Percentiles rank a stretch among this genome's conserved stretches.
phyloP scores from a whole-genome alignment of 768 basidiomycete genomes.

The Phaffia australis region DNA sequence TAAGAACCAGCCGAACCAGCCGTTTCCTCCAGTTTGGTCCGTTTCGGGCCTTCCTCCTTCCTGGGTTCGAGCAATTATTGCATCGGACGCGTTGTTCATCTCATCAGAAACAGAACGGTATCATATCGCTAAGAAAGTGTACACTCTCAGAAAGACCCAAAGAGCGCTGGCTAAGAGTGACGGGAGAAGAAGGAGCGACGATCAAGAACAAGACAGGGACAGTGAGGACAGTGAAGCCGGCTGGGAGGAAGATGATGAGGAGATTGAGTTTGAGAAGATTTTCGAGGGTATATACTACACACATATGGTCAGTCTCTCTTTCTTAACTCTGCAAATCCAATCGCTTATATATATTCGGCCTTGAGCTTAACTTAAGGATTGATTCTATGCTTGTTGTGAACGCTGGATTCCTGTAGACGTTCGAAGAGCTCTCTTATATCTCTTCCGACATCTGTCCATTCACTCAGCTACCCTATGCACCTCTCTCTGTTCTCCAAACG shows the following conservation, averaged over 20 bases:
- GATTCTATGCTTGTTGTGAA: not conserved
- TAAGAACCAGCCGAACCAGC: not conserved
- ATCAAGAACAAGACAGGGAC: constrained; percentile 26
- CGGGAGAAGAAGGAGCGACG: constrained; percentile 14
- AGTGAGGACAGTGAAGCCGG: constrained; percentile 25
- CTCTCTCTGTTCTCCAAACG: constrained; percentile 55
- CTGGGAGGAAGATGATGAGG: constrained; percentile 48
- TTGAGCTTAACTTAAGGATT: constrained; percentile 21
- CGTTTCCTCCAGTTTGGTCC: constrained; percentile 55
- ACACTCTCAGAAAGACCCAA: constrained; percentile 54
- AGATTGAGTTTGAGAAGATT: constrained; percentile 44
- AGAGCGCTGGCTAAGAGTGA: constrained; percentile 1
- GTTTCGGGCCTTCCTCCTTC: constrained; percentile 57
- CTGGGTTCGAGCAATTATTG: constrained; percentile 65
- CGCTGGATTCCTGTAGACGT: constrained; percentile 44
- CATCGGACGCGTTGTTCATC: constrained; percentile 70
- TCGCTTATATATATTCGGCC: not conserved
- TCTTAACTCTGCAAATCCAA: constrained; percentile 8
- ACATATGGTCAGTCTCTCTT: constrained; percentile 56
- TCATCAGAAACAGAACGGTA: constrained; percentile 69
- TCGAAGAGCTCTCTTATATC: constrained; percentile 66
- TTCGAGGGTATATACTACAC: constrained; percentile 63
- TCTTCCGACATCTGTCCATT: constrained; percentile 63
- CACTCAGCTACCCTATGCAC: constrained; percentile 58
- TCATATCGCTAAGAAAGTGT: constrained; percentile 58